Evolutionary conservation across 2,329 filamentous ascomycete genomes (phyloP).

Genomic region (Neurospora sp.): DNA sequence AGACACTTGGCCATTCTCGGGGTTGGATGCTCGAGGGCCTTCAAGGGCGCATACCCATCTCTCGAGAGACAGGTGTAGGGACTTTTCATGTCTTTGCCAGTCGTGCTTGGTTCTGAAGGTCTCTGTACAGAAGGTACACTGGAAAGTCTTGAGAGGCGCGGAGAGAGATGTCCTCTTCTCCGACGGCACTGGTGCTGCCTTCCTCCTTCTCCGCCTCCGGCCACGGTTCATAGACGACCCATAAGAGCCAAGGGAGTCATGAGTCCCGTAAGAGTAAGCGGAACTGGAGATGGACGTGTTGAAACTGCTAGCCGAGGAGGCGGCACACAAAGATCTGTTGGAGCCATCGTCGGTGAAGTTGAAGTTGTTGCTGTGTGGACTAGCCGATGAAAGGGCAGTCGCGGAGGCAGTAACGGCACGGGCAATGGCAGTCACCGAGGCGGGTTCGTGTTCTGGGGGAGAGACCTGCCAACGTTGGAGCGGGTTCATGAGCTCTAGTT

Average conservation of each 20-base stretch:
- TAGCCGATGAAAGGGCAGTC: conserved; percentile 44
- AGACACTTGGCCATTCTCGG: conserved; percentile 45
- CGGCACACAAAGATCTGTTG: conserved; percentile 45
- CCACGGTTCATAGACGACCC: conserved; percentile 34
- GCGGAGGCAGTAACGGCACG: conserved; percentile 45
- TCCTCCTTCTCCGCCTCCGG: conserved; percentile 40
- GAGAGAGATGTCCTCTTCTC: conserved; percentile 16
- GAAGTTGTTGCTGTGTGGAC: conserved; percentile 38
- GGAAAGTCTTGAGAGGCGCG: conserved; percentile 46
- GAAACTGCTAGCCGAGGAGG: conserved; percentile 50
- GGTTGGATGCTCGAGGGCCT: conserved; percentile 45
- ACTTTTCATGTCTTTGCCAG: conserved; percentile 63
- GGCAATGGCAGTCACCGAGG: conserved; percentile 49
- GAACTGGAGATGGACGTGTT: conserved; percentile 54
- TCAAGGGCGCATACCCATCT: conserved; percentile 56
- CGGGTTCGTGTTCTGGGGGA: conserved; percentile 50
- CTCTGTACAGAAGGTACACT: conserved; percentile 61
- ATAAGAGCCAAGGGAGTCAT: conserved; percentile 45
- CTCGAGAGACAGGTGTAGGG: conserved; percentile 54
- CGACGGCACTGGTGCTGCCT: conserved; percentile 23
- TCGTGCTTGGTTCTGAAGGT: conserved; percentile 60
- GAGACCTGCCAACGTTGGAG: conserved; percentile 51
- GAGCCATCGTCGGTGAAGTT: conserved; percentile 54
- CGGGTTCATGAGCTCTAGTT: conserved; percentile 41
- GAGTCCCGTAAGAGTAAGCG: conserved; percentile 48